These are phyloP conservation scores for Fonsecaea monophora DNA, from an alignment of 2,329 filamentous ascomycete species.

Conservation along the genomic window DNA sequence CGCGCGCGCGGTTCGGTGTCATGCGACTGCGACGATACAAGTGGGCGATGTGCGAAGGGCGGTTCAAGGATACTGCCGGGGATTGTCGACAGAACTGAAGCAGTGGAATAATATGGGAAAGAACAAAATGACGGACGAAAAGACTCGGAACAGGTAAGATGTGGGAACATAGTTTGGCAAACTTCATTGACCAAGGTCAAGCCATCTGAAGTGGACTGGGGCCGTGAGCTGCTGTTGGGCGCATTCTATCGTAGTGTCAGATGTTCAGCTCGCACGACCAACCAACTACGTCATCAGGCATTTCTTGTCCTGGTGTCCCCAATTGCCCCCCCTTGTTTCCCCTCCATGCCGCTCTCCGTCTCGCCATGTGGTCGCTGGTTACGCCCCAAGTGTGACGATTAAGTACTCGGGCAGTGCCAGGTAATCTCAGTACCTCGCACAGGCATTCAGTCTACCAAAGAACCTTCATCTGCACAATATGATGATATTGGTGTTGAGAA, in stretches of 20 bases:
- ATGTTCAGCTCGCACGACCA: constrained; percentile 4
- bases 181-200: constrained; percentile 1
- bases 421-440: neutral
- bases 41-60: neutral
- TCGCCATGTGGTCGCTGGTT: neutral
- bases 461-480: neutral
- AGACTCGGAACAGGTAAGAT: constrained; percentile 6
- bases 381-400: neutral
- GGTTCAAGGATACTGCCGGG: neutral
- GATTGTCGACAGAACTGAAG: neutral
- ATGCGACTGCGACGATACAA: neutral
- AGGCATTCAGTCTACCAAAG: neutral
- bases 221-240: neutral
- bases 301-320: neutral
- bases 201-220: neutral
- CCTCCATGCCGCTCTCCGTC: neutral
- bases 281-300: constrained; percentile 10
- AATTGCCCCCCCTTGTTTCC: neutral
- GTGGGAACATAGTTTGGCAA: constrained; percentile 5
- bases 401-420: neutral
- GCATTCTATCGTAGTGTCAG: neutral
- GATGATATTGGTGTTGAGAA: neutral
- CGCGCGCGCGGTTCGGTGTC: neutral
- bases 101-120: neutral
- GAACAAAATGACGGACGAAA: neutral